Base-by-base conservation (phyloP, 495 filamentous ascomycete genomes). In the Podospora anserina region DNA sequence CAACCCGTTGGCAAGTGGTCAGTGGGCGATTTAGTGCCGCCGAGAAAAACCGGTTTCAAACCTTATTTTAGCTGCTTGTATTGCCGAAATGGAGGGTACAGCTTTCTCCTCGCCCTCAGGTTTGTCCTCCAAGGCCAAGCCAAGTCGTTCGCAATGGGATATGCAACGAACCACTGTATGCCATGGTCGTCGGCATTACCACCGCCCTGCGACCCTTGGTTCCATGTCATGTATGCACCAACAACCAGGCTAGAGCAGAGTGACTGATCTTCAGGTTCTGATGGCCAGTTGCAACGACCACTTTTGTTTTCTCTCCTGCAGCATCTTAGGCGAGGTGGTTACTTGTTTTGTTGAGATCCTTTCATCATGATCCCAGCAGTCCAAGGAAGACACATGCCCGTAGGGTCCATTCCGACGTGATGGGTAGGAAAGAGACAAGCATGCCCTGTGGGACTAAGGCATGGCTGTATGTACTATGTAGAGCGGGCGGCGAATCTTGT, bases 41-140 rank as follows among this genome's bases (percentile, higher is more conserved):
- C 39, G 39, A 49, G 39, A 61, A 26, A 32, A 61, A 61, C 59
- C 59, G 59, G 59, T 61, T 32, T 61, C 59, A 61, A 61, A 61
- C 59, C 18, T 32, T 61, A 61, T 28, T n/a, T 61, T 32, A 32
- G 27, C 59, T 26, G 55, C 18, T 23, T 58, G 39, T 49, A 49
- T 49, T 16, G 18, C 39, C 39, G 39, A 39, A 11, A 39, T 39
- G 34, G 34, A 39, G 34, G 34, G 34, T 4, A 39, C 11, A 39
- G 34, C 2, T 39, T 39, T 39, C 34, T 39, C 34, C 34, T 39
- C 34, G 34, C 34, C 11, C 11, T 23, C 23, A 23, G 23, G 23
- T 6, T 39, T 39, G 34, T 39, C 11, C 34, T 39, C 34, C 34
- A 23, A 39, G 34, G 34, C 11, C 34, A 39, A 39, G 34, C 34